Base-by-base conservation (phyloP, 1,284 basidiomycete species). In the Tilletia indica region DNA sequence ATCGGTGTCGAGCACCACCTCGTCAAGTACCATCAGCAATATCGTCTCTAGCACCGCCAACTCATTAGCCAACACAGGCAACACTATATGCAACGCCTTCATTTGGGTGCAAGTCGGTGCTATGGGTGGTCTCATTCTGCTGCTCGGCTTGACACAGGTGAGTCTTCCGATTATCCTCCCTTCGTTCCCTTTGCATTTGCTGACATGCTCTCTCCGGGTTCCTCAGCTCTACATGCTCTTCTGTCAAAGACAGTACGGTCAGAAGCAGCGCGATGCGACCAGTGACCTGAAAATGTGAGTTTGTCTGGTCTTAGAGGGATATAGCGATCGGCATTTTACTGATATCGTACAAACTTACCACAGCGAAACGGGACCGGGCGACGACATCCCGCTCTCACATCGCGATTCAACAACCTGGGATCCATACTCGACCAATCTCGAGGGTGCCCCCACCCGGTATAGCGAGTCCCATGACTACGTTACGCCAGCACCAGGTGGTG, bases 171-270 rank as follows among this genome's bases (percentile, higher is more conserved):
- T 16, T 1, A 1, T 34, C 42, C 25, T 9, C 25, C 6, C 45
- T 31, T 56, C 31, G n/a, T 19, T 36, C 0, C 38, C 61, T 68
- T 47, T 48, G 36, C 51, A 4, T 19, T 19, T 54, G 16, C 25
- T 38, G 21, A 39, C 8, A 38, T 39, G 4, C 39, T n/a, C 25
- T 39, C 21, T 21, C 19, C 56, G 0, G n/a, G 16, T 5, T 25
- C 0, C 69, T 69, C 80, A 84, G 73, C 75, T 83, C 70, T 84
- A 82, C 77, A 83, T 84, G 82, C 76, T 78, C 73, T 76, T 73
- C 69, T 75, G 77, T 45, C 81, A 82, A 73, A 69, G 76, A 1
- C 72, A 74, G 16, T 84, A 84, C 69, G 82, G 82, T 11, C 71
- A 78, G 61, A 70, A 78, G 38, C 80, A 82, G 67, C 72, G 80